Evolutionary conservation across 495 filamentous ascomycete genomes (phyloP).

Genomic region (Aspergillus sclerotiicarbonarius): DNA sequence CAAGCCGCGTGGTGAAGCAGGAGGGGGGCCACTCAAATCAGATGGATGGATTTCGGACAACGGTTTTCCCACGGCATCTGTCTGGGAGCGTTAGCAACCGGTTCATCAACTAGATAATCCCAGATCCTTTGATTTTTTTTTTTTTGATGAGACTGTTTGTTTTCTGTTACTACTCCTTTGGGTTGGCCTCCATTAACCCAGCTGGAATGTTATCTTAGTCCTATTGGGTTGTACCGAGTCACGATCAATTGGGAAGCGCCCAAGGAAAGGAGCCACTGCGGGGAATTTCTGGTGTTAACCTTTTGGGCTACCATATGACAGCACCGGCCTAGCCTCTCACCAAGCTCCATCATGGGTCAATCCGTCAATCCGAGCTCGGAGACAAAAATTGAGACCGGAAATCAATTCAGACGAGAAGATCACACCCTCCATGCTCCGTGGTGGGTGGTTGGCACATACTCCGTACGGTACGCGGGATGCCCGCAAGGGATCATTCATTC

Average conservation of each 20-base stretch:
- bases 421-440: not conserved
- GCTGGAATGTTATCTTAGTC: not conserved
- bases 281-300: slow-evolving; percentile 2
- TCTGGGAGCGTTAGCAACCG: not conserved
- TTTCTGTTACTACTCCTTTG: not conserved
- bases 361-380: not conserved
- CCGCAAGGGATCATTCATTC: slow-evolving; percentile 33
- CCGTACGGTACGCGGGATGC: slow-evolving; percentile 28
- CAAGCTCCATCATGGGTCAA: not conserved
- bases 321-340: not conserved
- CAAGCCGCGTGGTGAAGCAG: slow-evolving; percentile 8
- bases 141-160: no score
- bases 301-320: slow-evolving; percentile 1
- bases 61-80: not conserved
- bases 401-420: not conserved
- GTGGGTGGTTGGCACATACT: slow-evolving; percentile 28
- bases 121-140: not conserved
- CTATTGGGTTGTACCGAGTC: slow-evolving; percentile 9
- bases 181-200: not conserved
- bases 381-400: not conserved
- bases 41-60: not conserved
- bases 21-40: slow-evolving; percentile 7
- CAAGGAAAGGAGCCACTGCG: slow-evolving; percentile 6
- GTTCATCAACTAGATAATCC: not conserved
- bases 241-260: not conserved